Evolutionary conservation across 805 yeast genomes (phyloP).

Genomic region (Pichia sporocuriosa): DNA sequence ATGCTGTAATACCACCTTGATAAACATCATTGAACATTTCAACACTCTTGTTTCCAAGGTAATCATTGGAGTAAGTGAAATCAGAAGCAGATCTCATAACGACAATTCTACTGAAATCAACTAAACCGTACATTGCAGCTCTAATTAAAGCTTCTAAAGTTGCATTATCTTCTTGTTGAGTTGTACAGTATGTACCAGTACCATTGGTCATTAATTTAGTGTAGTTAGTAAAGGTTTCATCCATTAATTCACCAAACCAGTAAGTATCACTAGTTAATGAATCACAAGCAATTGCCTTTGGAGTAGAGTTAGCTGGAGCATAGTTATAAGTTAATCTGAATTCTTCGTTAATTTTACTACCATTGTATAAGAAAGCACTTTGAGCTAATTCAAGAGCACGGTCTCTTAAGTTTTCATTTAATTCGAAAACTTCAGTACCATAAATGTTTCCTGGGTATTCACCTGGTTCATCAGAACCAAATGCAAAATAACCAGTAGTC

Average conservation of each 20-base stretch:
- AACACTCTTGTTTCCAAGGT: constrained; percentile 35
- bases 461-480: constrained; percentile 43
- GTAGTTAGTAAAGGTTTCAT: constrained; percentile 42
- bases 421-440: constrained; percentile 61
- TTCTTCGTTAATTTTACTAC: constrained; percentile 36
- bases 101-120: constrained; percentile 51
- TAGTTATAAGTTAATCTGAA: constrained; percentile 44
- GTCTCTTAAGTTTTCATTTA: constrained; percentile 52
- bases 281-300: constrained; percentile 48
- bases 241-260: constrained; percentile 48
- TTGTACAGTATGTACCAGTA: constrained; percentile 50
- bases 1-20: constrained; percentile 46
- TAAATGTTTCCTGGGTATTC: constrained; percentile 48
- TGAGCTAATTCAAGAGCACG: constrained; percentile 48
- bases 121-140: constrained; percentile 46
- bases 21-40: constrained; percentile 42
- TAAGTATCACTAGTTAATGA: constrained; percentile 54
- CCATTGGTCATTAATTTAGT: constrained; percentile 49
- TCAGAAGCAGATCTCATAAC: constrained; percentile 58
- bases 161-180: constrained; percentile 67
- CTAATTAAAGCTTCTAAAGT: constrained; percentile 53
- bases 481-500: constrained; percentile 55
- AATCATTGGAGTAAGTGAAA: constrained; percentile 39
- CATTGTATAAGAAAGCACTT: constrained; percentile 37
- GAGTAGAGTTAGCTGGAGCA: constrained; percentile 44